phyloP scores from a whole-genome alignment of 73 alveolate species.

The Paramecium primaurelia region DNA sequence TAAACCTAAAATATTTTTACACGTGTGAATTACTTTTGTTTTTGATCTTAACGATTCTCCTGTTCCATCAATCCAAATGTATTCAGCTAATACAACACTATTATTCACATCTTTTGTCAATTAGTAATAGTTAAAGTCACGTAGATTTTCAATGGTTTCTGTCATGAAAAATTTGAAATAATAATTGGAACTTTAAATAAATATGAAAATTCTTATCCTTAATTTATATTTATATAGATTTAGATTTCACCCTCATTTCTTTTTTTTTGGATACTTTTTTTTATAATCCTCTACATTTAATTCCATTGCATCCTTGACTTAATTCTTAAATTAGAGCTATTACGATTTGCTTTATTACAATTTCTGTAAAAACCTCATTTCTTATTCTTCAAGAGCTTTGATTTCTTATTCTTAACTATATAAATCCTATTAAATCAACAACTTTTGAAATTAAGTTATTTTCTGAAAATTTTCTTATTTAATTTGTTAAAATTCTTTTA shows the following conservation, averaged over 20 bases:
- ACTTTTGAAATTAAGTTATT: neutral
- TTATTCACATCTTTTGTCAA: neutral
- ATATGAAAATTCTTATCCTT: neutral
- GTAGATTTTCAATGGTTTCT: neutral
- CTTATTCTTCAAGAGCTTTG: neutral
- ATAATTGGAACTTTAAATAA: neutral
- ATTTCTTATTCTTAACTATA: neutral
- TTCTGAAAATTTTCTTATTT: neutral
- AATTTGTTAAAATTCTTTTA: neutral
- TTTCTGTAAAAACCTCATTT: neutral
- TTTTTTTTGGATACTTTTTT: neutral
- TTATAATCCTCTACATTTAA: neutral
- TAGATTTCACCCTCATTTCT: neutral
- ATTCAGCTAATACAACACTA: constrained; percentile 64
- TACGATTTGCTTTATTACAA: neutral
- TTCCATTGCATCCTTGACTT: neutral
- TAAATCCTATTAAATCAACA: neutral
- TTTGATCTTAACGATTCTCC: constrained; percentile 74
- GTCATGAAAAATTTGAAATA: neutral
- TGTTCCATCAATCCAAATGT: constrained; percentile 86
- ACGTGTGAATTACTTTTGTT: constrained; percentile 47
- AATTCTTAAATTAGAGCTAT: neutral
- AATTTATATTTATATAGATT: neutral
- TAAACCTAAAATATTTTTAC: constrained; percentile 8
- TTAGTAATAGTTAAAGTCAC: constrained; percentile 45